phyloP scores from a whole-genome alignment of 2,329 filamentous ascomycete species.

The Xylariaceae sp. region DNA sequence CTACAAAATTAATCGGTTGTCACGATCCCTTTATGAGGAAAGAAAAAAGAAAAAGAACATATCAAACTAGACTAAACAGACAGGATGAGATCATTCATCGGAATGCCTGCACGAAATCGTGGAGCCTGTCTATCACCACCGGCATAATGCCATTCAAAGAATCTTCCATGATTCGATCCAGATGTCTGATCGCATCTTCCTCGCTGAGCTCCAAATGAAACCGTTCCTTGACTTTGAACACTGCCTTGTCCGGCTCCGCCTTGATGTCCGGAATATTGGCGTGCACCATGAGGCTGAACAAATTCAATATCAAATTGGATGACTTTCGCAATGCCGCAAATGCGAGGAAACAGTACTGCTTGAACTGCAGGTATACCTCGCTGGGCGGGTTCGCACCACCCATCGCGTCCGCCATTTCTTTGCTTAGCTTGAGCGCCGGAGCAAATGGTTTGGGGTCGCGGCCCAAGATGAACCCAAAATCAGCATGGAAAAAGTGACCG shows the following conservation, averaged over 20 bases:
- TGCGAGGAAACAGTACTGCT: conserved; percentile 92
- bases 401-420: conserved; percentile 99
- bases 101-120: conserved; percentile 90
- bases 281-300: conserved; percentile 96
- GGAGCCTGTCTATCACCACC: conserved; percentile 89
- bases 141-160: conserved; percentile 85
- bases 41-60: neutral
- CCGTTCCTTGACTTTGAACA: conserved; percentile 88
- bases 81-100: conserved; percentile 43
- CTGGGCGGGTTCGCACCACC: conserved; percentile 65
- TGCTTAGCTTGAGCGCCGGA: conserved; percentile 92
- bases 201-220: conserved; percentile 90
- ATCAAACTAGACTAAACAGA: neutral
- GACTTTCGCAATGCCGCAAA: conserved; percentile 88
- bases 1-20: neutral
- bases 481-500: conserved; percentile 95
- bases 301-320: conserved; percentile 83
- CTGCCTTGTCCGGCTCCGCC: conserved; percentile 86
- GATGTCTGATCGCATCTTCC: conserved; percentile 82
- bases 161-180: conserved; percentile 86
- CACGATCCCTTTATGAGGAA: neutral
- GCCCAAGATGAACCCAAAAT: conserved; percentile 96
- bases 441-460: conserved; percentile 97
- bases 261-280: conserved; percentile 95
- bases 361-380: conserved; percentile 81